Percentiles rank a stretch among this genome's conserved stretches.
phyloP scores from a whole-genome alignment of 768 basidiomycete species.

The Aureoboletus auriporus region DNA sequence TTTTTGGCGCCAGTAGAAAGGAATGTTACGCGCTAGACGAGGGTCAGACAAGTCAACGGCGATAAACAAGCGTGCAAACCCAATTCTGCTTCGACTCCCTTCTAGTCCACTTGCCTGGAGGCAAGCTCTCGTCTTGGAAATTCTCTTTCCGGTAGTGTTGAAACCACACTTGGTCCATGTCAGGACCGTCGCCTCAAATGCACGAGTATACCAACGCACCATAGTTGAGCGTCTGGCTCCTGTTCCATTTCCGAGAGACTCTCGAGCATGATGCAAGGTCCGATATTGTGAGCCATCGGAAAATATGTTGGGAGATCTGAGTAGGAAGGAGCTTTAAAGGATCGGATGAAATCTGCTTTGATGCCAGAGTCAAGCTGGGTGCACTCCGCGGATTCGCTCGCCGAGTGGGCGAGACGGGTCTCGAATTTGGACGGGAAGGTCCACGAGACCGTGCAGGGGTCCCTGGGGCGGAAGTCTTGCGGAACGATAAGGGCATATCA shows the following conservation, averaged over 20 bases:
- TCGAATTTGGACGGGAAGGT: slow-evolving; percentile 45
- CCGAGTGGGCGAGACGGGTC: slow-evolving; percentile 36
- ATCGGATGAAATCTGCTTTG: slow-evolving; percentile 37
- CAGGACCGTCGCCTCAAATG: not conserved
- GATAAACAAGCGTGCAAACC: slow-evolving; percentile 36
- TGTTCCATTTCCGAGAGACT: slow-evolving; percentile 84
- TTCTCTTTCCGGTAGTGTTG: slow-evolving; percentile 85
- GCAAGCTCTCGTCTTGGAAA: slow-evolving; percentile 75
- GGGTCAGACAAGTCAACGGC: slow-evolving; percentile 2
- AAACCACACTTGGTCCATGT: slow-evolving; percentile 74
- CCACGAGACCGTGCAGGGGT: slow-evolving; percentile 64
- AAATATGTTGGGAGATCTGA: slow-evolving; percentile 76
- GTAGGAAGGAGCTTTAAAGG: slow-evolving; percentile 74
- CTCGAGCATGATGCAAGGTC: slow-evolving; percentile 75
- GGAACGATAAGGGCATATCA: slow-evolving; percentile 7
- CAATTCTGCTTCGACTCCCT: slow-evolving; percentile 93
- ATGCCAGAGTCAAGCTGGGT: slow-evolving; percentile 27
- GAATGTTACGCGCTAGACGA: slow-evolving; percentile 48
- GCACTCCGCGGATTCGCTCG: slow-evolving; percentile 14
- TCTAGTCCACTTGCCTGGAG: slow-evolving; percentile 87
- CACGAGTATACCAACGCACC: slow-evolving; percentile 40
- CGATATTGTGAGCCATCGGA: slow-evolving; percentile 53
- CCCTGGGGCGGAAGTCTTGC: slow-evolving; percentile 62
- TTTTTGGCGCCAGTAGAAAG: slow-evolving; percentile 38
- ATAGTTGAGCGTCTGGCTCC: slow-evolving; percentile 89